Evolutionary conservation across 768 basidiomycete genomes (phyloP).

Genomic region (Suillus paluster): DNA sequence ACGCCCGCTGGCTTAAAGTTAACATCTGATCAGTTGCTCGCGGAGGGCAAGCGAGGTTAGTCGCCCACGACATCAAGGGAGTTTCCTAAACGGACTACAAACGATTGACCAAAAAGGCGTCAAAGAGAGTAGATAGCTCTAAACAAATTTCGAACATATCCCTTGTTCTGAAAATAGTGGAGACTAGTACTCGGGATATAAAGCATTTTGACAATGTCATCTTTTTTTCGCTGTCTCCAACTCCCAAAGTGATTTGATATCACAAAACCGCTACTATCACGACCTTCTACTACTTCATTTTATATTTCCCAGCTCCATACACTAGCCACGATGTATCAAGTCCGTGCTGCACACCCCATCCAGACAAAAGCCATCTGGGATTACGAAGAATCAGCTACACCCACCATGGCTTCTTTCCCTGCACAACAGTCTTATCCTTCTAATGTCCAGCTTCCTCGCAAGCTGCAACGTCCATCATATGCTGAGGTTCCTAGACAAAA

Average conservation of each 20-base stretch:
- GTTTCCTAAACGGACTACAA: constrained; percentile 38
- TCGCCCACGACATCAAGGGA: constrained; percentile 5
- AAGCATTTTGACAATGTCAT: constrained; percentile 22
- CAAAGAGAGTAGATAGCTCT: constrained; percentile 21
- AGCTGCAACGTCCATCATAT: constrained; percentile 64
- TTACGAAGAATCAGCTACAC: constrained; percentile 33
- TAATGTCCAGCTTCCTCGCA: constrained; percentile 72
- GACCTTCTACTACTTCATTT: constrained; percentile 24
- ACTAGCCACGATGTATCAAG: constrained; percentile 36
- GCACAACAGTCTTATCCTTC: constrained; percentile 32
- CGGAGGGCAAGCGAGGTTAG: too few relatives aligned
- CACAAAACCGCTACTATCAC: constrained; percentile 15
- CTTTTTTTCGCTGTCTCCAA: constrained; percentile 18
- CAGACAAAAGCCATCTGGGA: constrained; percentile 43
- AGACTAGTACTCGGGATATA: constrained; percentile 31
- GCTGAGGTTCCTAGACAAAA: constrained; percentile 59
- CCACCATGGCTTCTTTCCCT: constrained; percentile 30
- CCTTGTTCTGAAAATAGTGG: constrained; percentile 36
- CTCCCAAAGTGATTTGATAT: constrained; percentile 19
- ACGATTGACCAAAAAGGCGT: constrained; percentile 39
- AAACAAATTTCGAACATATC: constrained; percentile 32
- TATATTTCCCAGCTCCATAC: constrained; percentile 17
- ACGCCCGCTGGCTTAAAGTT: constrained; percentile 8
- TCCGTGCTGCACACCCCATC: constrained; percentile 39
- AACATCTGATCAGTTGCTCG: constrained; percentile 27